These are phyloP conservation scores for Agapanthus africanus DNA, from an alignment of 106 monocot genomes.

Conservation along the genomic window DNA sequence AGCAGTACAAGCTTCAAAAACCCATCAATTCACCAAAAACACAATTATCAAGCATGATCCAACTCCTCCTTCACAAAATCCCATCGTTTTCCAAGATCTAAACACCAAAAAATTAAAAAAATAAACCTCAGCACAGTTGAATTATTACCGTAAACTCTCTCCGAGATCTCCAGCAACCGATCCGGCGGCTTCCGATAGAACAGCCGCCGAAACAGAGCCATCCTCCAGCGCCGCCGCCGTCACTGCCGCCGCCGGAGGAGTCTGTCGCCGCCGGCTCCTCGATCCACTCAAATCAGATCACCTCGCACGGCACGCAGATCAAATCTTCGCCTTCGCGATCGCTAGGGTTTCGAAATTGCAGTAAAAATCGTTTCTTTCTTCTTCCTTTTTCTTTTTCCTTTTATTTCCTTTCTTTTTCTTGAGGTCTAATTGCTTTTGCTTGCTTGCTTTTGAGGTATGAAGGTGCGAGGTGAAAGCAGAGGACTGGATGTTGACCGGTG, in stretches of 20 bases:
- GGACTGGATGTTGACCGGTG: background rate
- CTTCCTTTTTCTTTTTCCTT: background rate
- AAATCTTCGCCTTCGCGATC: background rate
- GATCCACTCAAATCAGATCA: background rate
- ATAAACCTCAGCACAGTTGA: background rate
- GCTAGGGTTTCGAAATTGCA: background rate
- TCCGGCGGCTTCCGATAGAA: conserved; percentile 95
- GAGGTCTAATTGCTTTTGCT: background rate
- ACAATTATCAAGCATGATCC: too few relatives aligned
- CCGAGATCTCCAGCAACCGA: conserved; percentile 90
- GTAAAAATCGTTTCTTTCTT: background rate
- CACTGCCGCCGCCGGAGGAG: background rate
- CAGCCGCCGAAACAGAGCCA: conserved; percentile 86
- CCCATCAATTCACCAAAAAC: too few relatives aligned
- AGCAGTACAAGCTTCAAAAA: too few relatives aligned
- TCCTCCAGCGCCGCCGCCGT: conserved; percentile 12
- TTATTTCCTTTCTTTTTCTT: background rate
- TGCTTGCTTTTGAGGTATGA: background rate
- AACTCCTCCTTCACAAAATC: too few relatives aligned
- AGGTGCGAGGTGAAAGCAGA: background rate
- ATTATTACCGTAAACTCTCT: conserved; percentile 80
- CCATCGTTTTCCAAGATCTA: too few relatives aligned
- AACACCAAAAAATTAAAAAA: background rate
- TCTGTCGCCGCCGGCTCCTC: background rate
- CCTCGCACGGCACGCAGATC: background rate